phyloP scores from a whole-genome alignment of 2,329 filamentous ascomycete genomes.

The Diaporthe sp. region DNA sequence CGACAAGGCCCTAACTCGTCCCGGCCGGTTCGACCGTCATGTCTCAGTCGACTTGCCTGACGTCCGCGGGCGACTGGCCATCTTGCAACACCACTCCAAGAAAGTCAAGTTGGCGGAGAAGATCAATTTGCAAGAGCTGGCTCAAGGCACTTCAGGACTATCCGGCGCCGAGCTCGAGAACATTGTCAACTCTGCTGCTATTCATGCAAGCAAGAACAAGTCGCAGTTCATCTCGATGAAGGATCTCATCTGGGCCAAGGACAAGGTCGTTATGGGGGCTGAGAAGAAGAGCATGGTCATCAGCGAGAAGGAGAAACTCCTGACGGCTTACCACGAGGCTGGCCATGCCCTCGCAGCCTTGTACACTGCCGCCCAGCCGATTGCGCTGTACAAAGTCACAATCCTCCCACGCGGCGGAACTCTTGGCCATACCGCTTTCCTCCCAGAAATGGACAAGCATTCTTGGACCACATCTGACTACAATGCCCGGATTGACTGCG shows the following conservation, averaged over 20 bases:
- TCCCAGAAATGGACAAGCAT: constrained; percentile 94
- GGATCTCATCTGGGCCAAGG: constrained; percentile 97
- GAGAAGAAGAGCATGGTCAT: constrained; percentile 92
- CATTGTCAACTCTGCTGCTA: constrained; percentile 94
- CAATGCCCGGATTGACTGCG: constrained; percentile 76
- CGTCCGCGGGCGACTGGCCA: constrained; percentile 91
- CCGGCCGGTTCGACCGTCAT: constrained; percentile 95
- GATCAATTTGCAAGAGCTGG: constrained; percentile 86
- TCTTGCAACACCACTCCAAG: constrained; percentile 92
- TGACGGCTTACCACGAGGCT: constrained; percentile 97
- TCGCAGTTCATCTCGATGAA: constrained; percentile 78
- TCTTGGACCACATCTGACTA: constrained; percentile 89
- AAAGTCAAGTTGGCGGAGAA: constrained; percentile 86
- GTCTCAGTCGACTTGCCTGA: constrained; percentile 91
- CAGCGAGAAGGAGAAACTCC: constrained; percentile 92
- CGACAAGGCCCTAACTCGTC: constrained; percentile 93
- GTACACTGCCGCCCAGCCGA: constrained; percentile 78
- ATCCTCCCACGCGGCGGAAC: constrained; percentile 91
- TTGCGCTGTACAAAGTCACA: constrained; percentile 94
- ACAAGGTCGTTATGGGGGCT: constrained; percentile 97
- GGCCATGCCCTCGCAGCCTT: constrained; percentile 93
- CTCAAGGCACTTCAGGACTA: constrained; percentile 88
- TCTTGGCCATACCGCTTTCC: constrained; percentile 86
- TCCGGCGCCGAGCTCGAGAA: constrained; percentile 98
- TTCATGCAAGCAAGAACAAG: constrained; percentile 92